Percentiles rank a stretch among this genome's conserved stretches.
Evolutionary conservation across 768 basidiomycete genomes (phyloP).

Genomic region (Lactarius pseudohatsudake): DNA sequence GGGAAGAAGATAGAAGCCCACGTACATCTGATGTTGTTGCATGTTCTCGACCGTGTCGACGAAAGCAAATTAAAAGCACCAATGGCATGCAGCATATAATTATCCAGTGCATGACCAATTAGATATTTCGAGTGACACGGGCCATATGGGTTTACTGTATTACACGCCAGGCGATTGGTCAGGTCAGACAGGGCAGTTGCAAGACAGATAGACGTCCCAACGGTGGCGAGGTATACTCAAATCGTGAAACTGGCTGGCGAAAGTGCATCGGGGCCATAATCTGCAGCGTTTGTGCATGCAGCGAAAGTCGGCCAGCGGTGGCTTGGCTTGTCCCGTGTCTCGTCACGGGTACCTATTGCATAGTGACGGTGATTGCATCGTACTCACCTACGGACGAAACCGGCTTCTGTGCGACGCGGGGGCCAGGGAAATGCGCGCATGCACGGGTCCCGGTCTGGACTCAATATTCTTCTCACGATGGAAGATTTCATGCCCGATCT

Average conservation of each 20-base stretch:
- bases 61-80: too few species aligned
- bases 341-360: constrained; percentile 47
- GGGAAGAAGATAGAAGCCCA: too few species aligned
- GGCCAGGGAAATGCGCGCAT: background rate
- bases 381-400: constrained; percentile 36
- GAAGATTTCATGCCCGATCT: too few species aligned
- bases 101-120: constrained; percentile 26
- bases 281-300: constrained; percentile 43
- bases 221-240: constrained; percentile 49
- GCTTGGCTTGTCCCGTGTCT: constrained; percentile 29
- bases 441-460: constrained; percentile 25
- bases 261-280: background rate
- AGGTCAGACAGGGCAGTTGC: background rate
- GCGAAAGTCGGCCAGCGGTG: constrained; percentile 43
- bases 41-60: background rate
- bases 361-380: constrained; percentile 50
- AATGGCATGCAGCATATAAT: too few species aligned
- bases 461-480: too few species aligned
- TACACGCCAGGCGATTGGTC: background rate
- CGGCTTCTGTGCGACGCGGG: constrained; percentile 5
- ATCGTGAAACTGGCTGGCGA: constrained; percentile 39
- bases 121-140: constrained; percentile 31
- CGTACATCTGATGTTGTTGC: too few species aligned
- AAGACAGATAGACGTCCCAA: constrained; percentile 38
- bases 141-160: constrained; percentile 28